phyloP scores from a whole-genome alignment of 805 yeast species.

The Candida palmyrensis region DNA sequence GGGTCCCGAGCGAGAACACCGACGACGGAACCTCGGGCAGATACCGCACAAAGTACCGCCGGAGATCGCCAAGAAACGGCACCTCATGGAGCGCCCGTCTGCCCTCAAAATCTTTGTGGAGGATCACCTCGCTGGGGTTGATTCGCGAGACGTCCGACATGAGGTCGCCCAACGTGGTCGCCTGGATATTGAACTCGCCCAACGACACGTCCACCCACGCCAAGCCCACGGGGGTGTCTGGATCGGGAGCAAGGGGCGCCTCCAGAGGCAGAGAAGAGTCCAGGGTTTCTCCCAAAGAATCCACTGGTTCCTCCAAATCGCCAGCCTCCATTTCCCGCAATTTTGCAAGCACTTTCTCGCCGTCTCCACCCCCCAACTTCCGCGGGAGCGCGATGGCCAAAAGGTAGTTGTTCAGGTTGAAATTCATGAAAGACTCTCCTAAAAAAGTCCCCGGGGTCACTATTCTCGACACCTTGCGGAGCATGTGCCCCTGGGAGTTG shows the following conservation, averaged over 20 bases:
- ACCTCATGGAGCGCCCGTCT: conserved; percentile 22
- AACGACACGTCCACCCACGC: conserved; percentile 89
- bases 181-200: conserved; percentile 71
- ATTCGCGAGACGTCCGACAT: conserved; percentile 73
- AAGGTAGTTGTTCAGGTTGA: conserved; percentile 64
- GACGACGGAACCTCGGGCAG: conserved; percentile 7
- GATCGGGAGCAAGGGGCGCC: too few species aligned
- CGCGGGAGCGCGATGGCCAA: conserved; percentile 60
- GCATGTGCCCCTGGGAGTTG: conserved; percentile 27
- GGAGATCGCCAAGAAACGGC: conserved; percentile 54
- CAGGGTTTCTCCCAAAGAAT: too few species aligned
- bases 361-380: conserved; percentile 23
- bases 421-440: conserved; percentile 79
- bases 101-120: conserved; percentile 45
- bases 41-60: conserved; percentile 53
- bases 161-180: conserved; percentile 53
- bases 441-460: conserved; percentile 91
- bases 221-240: conserved; percentile 53
- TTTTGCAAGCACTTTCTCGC: conserved; percentile 1
- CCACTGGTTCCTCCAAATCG: too few species aligned
- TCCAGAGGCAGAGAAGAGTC: too few species aligned
- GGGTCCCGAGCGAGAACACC: conserved; percentile 36
- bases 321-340: conserved; percentile 1
- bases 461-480: conserved; percentile 70
- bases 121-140: conserved; percentile 72